Conservation (phyloP, 192 early-diverging fungal genomes). For the Radiomyces spectabilis region DNA sequence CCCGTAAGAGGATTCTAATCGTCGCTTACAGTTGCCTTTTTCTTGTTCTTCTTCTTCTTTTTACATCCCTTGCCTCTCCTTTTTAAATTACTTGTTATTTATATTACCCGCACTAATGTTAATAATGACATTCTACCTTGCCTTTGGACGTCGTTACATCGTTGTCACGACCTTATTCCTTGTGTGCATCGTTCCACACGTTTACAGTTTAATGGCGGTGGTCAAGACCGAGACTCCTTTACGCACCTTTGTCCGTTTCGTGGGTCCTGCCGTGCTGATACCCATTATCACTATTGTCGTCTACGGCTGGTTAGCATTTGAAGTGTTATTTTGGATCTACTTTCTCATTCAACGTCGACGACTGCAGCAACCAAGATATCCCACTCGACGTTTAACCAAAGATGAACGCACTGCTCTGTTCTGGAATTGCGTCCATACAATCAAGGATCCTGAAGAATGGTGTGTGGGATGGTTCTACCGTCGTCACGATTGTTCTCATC, state of each 20-base stretch:
- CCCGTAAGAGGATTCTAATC: too few relatives aligned
- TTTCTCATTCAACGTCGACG: slow-evolving; percentile 11
- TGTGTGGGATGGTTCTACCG: slow-evolving; percentile 28
- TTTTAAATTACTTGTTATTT: too few relatives aligned
- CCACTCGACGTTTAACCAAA: background rate
- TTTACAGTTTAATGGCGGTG: too few relatives aligned
- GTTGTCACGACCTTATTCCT: too few relatives aligned
- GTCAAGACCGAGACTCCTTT: too few relatives aligned
- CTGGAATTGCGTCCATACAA: slow-evolving; percentile 18
- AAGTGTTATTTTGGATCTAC: slow-evolving; percentile 21
- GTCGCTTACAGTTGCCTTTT: too few relatives aligned
- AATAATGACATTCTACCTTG: too few relatives aligned
- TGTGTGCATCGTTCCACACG: too few relatives aligned
- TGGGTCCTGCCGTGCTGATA: background rate
- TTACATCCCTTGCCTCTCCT: too few relatives aligned
- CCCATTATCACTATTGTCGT: background rate
- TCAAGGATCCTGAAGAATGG: slow-evolving; percentile 20
- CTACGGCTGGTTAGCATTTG: slow-evolving; percentile 17
- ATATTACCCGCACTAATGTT: too few relatives aligned
- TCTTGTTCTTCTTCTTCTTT: too few relatives aligned
- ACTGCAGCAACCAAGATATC: slow-evolving; percentile 10
- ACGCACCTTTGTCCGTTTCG: background rate
- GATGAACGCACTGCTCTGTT: slow-evolving; percentile 4
- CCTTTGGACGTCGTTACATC: too few relatives aligned
- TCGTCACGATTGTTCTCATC: slow-evolving; percentile 5